Base-by-base conservation (phyloP, 1,284 basidiomycete species). In the Fomitopsis schrenkii region DNA sequence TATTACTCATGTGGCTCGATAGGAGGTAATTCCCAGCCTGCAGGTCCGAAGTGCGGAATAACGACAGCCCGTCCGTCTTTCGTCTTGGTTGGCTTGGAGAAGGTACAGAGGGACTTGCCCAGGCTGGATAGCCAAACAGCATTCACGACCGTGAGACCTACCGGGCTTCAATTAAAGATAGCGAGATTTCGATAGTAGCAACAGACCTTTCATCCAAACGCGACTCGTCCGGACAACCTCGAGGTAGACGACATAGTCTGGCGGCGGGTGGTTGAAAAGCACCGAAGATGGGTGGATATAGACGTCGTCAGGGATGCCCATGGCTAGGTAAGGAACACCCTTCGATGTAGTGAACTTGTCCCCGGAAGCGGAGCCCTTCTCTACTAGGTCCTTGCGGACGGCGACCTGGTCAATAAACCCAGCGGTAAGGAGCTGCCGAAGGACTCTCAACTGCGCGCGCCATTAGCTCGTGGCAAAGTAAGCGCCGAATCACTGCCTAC, bases 321-420 rank as follows among this genome's bases (percentile, higher is more conserved):
- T 74, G 0, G 95, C 92, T 62, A 83, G 85, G 75, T 99, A 99
- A 0, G 95, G 80, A 8, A 99, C 86, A 15, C 90, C 89, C 63
- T 88, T 88, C 0, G 90, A 85, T 17, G 88, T 93, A 7, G 88
- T 80, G 74, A 85, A 91, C 67, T 93, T 88, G 40, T 80, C 76
- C 5, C 90, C 93, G n/a, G 81, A 77, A 3, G 79, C 76, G 1
- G 79, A 72, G 35, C 79, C 78, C 63, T 83, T 84, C 48, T 86
- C 80, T 10, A 90, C 81, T 52, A 94, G 74, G 70, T 98, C 96
- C 68, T 94, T 95, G 19, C 97, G 88, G 26, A 97, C 85, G 15
- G 97, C 97, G 3, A 98, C 87, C 73, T 98, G 95, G 75, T 99
- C 97, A 67, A 98, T 93, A 76, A 97, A 98, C 6, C 90, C 94